phyloP scores from a whole-genome alignment of 106 monocot genomes.

The Allium cepa region DNA sequence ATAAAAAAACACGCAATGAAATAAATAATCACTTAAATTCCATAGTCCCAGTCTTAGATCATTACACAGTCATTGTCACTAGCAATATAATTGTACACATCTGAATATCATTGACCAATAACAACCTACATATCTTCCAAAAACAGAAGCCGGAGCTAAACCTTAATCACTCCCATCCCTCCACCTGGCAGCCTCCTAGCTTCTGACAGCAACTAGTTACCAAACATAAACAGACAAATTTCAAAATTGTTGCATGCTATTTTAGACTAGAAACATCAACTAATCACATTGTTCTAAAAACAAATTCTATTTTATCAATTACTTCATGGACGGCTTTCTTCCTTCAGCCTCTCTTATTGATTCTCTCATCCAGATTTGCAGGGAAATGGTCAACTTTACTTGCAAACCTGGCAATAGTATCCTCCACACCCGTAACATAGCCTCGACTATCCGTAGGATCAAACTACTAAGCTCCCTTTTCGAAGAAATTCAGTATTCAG shows the following conservation, averaged over 20 bases:
- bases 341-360: conserved; percentile 32
- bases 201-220: background rate
- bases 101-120: background rate
- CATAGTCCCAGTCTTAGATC: too few relatives aligned
- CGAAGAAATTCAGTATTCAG: conserved; percentile 29
- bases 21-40: too few relatives aligned
- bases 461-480: conserved; percentile 23
- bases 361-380: conserved; percentile 21
- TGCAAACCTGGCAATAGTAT: conserved; percentile 5
- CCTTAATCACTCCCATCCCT: background rate
- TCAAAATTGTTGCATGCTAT: background rate
- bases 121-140: background rate
- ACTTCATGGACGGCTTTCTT: conserved; percentile 19
- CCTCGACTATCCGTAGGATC: conserved; percentile 11
- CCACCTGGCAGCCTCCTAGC: conserved; percentile 10
- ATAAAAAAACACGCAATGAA: too few relatives aligned
- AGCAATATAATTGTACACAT: background rate
- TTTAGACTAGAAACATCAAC: background rate
- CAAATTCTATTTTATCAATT: background rate
- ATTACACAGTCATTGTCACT: too few relatives aligned
- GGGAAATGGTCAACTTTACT: conserved; percentile 13
- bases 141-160: background rate
- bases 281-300: too few relatives aligned
- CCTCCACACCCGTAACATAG: conserved; percentile 32
- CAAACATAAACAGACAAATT: background rate